Evolutionary conservation across 768 basidiomycete genomes (phyloP).

Genomic region (Russula abietina): DNA sequence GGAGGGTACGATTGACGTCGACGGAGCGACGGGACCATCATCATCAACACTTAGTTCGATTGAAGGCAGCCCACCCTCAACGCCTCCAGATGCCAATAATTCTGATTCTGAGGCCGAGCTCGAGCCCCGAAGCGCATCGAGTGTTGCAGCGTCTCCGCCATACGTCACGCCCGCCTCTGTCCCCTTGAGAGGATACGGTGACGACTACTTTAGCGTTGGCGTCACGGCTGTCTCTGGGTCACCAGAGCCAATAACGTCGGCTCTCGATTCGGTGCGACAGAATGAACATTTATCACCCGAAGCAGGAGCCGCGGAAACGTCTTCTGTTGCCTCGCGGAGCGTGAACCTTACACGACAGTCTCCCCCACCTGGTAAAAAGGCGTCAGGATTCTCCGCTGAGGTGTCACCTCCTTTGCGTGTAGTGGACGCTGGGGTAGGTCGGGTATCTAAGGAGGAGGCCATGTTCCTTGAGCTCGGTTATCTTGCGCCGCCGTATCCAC

Average conservation of each 20-base stretch:
- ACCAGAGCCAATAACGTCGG: not conserved
- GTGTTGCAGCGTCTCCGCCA: conserved; percentile 23
- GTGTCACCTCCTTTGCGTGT: conserved; percentile 27
- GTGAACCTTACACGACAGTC: conserved; percentile 58
- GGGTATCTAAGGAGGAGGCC: conserved; percentile 60
- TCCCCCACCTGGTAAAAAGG: conserved; percentile 48
- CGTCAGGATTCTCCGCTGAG: not conserved
- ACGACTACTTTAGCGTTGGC: conserved; percentile 32
- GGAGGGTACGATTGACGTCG: conserved; percentile 68
- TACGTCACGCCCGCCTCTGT: conserved; percentile 31
- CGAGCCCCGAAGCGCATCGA: conserved; percentile 6
- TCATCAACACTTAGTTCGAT: conserved; percentile 27
- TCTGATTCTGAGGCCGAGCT: not conserved
- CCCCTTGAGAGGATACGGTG: conserved; percentile 18
- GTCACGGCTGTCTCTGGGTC: conserved; percentile 1
- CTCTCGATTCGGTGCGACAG: conserved; percentile 23
- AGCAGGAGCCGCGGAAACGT: conserved; percentile 34
- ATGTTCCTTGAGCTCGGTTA: conserved; percentile 61
- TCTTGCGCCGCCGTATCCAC: conserved; percentile 75
- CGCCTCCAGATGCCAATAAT: conserved; percentile 9
- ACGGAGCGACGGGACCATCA: conserved; percentile 28
- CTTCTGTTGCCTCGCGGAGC: conserved; percentile 47
- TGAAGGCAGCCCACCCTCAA: conserved; percentile 29
- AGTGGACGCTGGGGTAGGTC: conserved; percentile 35
- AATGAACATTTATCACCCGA: conserved; percentile 25